Percentiles rank a stretch among this genome's conserved stretches.
phyloP scores from a whole-genome alignment of 2,329 filamentous ascomycete species.

The Exophiala aquamarina region DNA sequence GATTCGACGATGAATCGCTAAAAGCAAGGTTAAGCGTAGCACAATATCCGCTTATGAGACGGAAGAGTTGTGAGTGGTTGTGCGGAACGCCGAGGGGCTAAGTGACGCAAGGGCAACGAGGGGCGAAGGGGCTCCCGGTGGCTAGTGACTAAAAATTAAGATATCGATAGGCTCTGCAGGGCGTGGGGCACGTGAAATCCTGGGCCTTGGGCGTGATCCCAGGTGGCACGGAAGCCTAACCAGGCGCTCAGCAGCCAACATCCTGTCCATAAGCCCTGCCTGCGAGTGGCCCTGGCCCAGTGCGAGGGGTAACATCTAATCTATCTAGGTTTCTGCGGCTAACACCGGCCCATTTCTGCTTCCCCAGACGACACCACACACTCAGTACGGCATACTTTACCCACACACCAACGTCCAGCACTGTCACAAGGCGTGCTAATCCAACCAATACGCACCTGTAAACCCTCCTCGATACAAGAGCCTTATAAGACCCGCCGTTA shows the following conservation, averaged over 20 bases:
- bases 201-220: neutral
- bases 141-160: slow-evolving; percentile 3
- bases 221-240: neutral
- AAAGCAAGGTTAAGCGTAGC: slow-evolving; percentile 25
- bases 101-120: slow-evolving; percentile 14
- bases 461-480: neutral
- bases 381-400: neutral
- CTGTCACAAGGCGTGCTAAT: slow-evolving; percentile 2
- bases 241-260: no score
- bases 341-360: no score
- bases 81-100: slow-evolving; percentile 4
- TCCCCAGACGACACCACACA: neutral
- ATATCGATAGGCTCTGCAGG: neutral
- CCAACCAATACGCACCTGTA: neutral
- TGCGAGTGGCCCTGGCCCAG: no score
- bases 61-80: slow-evolving; percentile 5
- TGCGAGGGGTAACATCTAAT: no score
- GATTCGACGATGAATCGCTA: slow-evolving; percentile 19
- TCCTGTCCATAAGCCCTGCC: no score
- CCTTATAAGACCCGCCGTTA: slow-evolving; percentile 19
- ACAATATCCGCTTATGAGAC: slow-evolving; percentile 1
- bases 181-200: neutral
- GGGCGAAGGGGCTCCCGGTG: slow-evolving; percentile 1
- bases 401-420: neutral
- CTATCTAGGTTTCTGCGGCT: no score